These are phyloP conservation scores for Aspergillus fijiensis DNA, from an alignment of 2,329 filamentous ascomycete genomes.

Conservation along the genomic window DNA sequence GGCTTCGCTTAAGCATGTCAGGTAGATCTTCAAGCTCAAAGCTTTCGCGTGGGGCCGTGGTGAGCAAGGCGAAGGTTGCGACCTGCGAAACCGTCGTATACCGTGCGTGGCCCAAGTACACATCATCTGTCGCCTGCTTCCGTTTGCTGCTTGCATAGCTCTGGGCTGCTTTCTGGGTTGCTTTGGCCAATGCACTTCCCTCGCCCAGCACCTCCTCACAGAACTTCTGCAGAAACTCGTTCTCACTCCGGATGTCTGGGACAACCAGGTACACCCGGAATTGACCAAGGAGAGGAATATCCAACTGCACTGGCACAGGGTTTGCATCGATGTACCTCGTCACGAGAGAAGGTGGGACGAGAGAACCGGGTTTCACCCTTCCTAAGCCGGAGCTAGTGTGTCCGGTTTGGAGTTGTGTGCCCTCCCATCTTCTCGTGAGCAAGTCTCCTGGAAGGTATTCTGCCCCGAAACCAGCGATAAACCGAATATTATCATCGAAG, in stretches of 20 bases:
- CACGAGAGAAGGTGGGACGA: slow-evolving; percentile 67
- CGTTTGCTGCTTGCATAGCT: not conserved
- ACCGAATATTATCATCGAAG: slow-evolving; percentile 68
- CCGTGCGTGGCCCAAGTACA: slow-evolving; percentile 65
- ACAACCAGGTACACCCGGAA: slow-evolving; percentile 74
- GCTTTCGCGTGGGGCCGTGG: slow-evolving; percentile 60
- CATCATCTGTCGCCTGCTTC: slow-evolving; percentile 60
- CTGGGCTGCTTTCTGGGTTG: slow-evolving; percentile 54
- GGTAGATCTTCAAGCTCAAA: slow-evolving; percentile 68
- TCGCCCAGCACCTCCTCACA: slow-evolving; percentile 54
- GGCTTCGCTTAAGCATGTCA: slow-evolving; percentile 59
- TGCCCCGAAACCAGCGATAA: slow-evolving; percentile 71
- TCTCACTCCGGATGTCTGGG: slow-evolving; percentile 58
- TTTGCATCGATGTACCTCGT: slow-evolving; percentile 76
- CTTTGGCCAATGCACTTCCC: slow-evolving; percentile 56
- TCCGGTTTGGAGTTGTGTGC: slow-evolving; percentile 26
- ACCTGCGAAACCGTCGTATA: slow-evolving; percentile 68
- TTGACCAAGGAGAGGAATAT: slow-evolving; percentile 74
- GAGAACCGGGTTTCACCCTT: slow-evolving; percentile 40
- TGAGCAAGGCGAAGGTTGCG: slow-evolving; percentile 69
- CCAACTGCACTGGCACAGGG: slow-evolving; percentile 72
- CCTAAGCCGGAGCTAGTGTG: slow-evolving; percentile 5
- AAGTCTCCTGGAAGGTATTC: slow-evolving; percentile 62
- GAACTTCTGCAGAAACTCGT: slow-evolving; percentile 60
- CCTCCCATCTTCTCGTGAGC: slow-evolving; percentile 54